Percentiles rank a stretch among this genome's conserved stretches.
These are phyloP conservation scores for Astragalus glycyphyllos DNA, from an alignment of 306 rosid species.

Conservation along the genomic window DNA sequence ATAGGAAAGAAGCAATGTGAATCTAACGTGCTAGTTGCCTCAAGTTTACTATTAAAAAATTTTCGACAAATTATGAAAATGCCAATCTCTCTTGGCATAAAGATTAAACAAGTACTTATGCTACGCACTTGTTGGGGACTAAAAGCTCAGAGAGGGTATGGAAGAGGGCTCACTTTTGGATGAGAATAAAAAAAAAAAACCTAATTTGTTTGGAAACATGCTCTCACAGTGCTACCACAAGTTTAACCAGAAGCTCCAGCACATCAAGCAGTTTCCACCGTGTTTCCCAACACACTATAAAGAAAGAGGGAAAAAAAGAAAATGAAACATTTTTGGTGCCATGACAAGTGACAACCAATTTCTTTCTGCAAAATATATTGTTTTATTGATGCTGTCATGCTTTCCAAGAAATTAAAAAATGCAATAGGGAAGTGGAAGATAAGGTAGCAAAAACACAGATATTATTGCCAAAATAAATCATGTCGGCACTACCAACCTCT, in stretches of 20 bases:
- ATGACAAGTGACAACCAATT: too few relatives aligned
- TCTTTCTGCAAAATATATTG: background rate
- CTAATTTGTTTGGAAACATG: too few relatives aligned
- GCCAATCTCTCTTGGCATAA: conserved; percentile 11
- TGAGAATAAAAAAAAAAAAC: background rate
- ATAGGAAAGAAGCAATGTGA: conserved; percentile 32
- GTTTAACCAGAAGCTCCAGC: background rate
- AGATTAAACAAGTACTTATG: conserved; percentile 14
- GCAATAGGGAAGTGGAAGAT: conserved; percentile 24
- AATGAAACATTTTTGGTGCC: background rate
- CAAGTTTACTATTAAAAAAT: background rate
- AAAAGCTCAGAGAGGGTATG: conserved; percentile 12
- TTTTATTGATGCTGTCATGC: conserved; percentile 6
- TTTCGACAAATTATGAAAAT: conserved; percentile 21
- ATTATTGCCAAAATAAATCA: background rate
- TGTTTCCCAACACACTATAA: too few relatives aligned
- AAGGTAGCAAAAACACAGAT: conserved; percentile 11
- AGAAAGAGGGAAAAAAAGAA: background rate
- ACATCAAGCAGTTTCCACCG: too few relatives aligned
- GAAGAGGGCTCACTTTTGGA: conserved; percentile 21
- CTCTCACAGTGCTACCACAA: too few relatives aligned
- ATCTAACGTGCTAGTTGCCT: background rate
- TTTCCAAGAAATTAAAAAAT: conserved; percentile 27
- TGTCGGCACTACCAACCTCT: conserved; percentile 61
- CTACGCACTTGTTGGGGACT: conserved; percentile 28